phyloP scores from a whole-genome alignment of 257 asterid species.

The Rauvolfia tetraphylla region DNA sequence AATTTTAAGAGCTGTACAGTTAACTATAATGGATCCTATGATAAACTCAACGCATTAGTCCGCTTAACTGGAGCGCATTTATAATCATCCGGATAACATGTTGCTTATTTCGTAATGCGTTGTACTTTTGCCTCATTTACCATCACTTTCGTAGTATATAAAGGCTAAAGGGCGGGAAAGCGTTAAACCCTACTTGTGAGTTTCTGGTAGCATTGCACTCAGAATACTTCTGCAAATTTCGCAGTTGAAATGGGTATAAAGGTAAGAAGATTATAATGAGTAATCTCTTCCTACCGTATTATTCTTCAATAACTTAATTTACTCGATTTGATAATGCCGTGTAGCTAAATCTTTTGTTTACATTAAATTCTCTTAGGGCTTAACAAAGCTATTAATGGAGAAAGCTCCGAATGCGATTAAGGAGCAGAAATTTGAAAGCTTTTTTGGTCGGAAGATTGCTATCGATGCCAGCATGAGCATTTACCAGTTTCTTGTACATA shows the following conservation, averaged over 20 bases:
- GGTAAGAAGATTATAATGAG: conserved; percentile 15
- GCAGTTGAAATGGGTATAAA: conserved; percentile 30
- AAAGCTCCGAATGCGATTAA: conserved; percentile 90
- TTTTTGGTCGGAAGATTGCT: conserved; percentile 94
- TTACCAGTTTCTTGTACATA: conserved; percentile 82
- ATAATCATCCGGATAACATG: no score
- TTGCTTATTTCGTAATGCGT: no score
- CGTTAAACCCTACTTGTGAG: conserved; percentile 2
- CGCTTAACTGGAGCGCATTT: no score
- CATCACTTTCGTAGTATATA: neutral
- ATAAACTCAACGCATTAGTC: no score
- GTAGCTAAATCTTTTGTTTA: neutral
- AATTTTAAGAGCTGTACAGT: no score
- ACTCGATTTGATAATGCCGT: neutral
- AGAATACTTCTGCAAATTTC: neutral
- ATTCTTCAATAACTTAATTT: neutral
- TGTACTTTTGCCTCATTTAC: no score
- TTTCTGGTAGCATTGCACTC: neutral
- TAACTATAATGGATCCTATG: no score
- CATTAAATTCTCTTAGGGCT: conserved; percentile 47
- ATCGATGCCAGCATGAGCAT: conserved; percentile 99
- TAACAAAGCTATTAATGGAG: conserved; percentile 90
- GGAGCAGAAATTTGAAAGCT: conserved; percentile 95
- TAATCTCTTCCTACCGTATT: neutral
- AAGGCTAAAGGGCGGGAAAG: conserved; percentile 1